phyloP scores from a whole-genome alignment of 2,329 filamentous ascomycete genomes.

The Aspergillus caelatus region DNA sequence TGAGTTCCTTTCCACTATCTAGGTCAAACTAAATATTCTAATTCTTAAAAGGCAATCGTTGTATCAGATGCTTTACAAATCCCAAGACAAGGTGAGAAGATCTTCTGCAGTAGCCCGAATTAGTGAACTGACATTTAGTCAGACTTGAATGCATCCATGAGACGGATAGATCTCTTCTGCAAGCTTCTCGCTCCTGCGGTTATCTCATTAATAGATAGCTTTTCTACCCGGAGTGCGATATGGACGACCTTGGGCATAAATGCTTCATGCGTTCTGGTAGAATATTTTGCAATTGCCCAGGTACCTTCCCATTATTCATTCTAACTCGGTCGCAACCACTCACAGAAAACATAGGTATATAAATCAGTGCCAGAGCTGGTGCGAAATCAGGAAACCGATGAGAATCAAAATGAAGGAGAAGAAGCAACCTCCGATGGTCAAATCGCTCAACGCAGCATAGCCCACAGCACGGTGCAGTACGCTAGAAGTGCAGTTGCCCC shows the following conservation, averaged over 20 bases:
- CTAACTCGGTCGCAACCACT: not conserved
- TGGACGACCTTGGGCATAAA: constrained; percentile 52
- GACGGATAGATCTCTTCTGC: constrained; percentile 60
- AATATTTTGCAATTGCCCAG: constrained; percentile 45
- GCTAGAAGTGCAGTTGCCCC: constrained; percentile 17
- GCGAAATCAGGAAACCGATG: constrained; percentile 1
- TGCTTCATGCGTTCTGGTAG: constrained; percentile 40
- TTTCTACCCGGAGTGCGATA: constrained; percentile 50
- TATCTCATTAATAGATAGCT: constrained; percentile 52
- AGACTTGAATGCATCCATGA: constrained; percentile 57
- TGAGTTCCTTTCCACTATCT: constrained; percentile 20
- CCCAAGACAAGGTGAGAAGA: constrained; percentile 45
- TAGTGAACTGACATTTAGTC: constrained; percentile 17
- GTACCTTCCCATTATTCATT: constrained; percentile 17
- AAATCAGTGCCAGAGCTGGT: constrained; percentile 23
- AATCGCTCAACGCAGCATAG: constrained; percentile 37
- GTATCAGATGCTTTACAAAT: constrained; percentile 37
- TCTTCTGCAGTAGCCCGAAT: not conserved
- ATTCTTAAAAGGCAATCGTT: constrained; percentile 30
- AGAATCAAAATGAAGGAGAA: not conserved
- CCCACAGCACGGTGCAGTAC: not conserved
- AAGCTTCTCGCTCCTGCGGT: constrained; percentile 58
- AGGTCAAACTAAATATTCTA: not conserved
- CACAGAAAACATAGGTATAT: constrained; percentile 20
- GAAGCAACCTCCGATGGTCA: constrained; percentile 7